A percentile compares a stretch with the other conserved stretches of the same genome.
Evolutionary conservation across 2,329 filamentous ascomycete genomes (phyloP).

Genomic region (Biscogniauxia marginata): DNA sequence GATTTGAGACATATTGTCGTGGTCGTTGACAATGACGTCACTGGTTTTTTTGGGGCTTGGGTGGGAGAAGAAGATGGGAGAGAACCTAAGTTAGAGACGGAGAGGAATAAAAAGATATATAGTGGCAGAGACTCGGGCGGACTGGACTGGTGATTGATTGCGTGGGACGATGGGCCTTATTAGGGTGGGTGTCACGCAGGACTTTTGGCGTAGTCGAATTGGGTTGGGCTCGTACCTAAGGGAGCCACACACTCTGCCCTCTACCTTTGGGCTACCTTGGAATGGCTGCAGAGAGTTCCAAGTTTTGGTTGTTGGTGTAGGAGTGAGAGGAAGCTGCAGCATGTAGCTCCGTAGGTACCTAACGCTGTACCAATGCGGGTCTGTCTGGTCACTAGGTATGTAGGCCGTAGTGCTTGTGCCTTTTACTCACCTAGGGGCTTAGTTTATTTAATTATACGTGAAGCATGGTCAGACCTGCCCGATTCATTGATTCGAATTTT

Average conservation of each 20-base stretch:
- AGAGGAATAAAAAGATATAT: neutral
- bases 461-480: no score
- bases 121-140: neutral
- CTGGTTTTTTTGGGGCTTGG: neutral
- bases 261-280: neutral
- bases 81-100: neutral
- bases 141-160: slow-evolving; percentile 20
- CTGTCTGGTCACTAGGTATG: no score
- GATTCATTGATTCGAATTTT: no score
- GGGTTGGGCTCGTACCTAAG: slow-evolving; percentile 8
- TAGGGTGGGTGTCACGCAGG: slow-evolving; percentile 19
- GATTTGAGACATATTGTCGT: slow-evolving; percentile 25
- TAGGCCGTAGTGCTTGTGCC: no score
- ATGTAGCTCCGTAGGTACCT: neutral
- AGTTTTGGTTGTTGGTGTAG: neutral
- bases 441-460: no score
- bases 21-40: slow-evolving; percentile 23
- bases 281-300: neutral
- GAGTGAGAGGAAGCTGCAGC: neutral
- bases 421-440: no score
- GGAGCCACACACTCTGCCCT: neutral
- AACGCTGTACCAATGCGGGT: no score
- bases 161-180: slow-evolving; percentile 17
- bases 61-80: neutral
- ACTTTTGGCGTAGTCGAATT: slow-evolving; percentile 6